Evolutionary conservation across 495 filamentous ascomycete genomes (phyloP), one percentile per base, ranked within the genome.

Genomic region (Aspergillus biplanus): DNA sequence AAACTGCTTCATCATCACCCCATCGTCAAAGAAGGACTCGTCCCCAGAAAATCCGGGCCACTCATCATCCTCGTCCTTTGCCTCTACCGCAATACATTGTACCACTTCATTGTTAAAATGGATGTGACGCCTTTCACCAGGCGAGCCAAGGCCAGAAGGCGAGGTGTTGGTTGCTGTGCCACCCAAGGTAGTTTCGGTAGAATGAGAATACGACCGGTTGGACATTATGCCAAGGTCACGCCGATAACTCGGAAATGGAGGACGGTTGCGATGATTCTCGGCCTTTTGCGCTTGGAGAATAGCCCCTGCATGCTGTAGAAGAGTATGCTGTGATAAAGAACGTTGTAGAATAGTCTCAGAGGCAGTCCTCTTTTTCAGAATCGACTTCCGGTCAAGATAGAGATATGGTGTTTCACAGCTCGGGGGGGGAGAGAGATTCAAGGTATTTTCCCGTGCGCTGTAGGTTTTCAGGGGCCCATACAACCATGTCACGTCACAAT

Each of bases 401-500:
- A 93, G 93, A 66, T 87, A 91, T 35, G 87, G 92, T 61, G 91
- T 93, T 13, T 92, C 93, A 59, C 78, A 75, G 66, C 82, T 85
- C 48, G 79, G 83, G 65, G 85, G 89, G 44, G 79, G 85, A 57
- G 77, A 84, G 39, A 69, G 79, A 64, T 78, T 73, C 5, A 73
- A 71, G 12, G 68, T 56, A 15, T 78, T 71, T 11, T 74, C 65
- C 56, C 63, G 81, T 7, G 71, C 81, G 44, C 71, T 78, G 50
- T 82, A 87, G 3, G 89, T 89, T 69, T 96, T 94, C 35, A 99
- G 77, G 33, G 95, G 95, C 0, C 95, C 95, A 69, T 99, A 99
- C 3, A 99, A 82, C 95, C 95, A 99, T 54, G 95, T 98, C 31
- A 97, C 92, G 72, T 99, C 95, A 71, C 90, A 93, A 67, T 99